Percentiles rank a stretch among this genome's conserved stretches.
Evolutionary conservation across 768 basidiomycete species (phyloP).

Genomic region (Boletus barrowsii): DNA sequence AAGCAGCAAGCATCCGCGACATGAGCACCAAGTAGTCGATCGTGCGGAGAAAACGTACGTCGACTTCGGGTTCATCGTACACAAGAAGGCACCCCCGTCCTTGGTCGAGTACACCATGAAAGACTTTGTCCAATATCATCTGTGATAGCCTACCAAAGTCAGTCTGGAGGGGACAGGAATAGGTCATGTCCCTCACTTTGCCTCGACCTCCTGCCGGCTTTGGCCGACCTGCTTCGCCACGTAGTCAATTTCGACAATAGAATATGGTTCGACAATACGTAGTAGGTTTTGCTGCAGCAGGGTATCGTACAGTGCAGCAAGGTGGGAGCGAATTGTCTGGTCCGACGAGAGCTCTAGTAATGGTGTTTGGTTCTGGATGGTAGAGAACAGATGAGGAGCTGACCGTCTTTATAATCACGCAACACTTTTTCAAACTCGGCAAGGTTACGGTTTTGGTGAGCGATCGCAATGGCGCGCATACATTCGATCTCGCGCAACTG

Average conservation of each 20-base stretch:
- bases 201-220: slow-evolving; percentile 82
- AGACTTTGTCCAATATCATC: slow-evolving; percentile 96
- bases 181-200: slow-evolving; percentile 58
- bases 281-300: slow-evolving; percentile 94
- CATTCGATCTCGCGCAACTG: slow-evolving; percentile 88
- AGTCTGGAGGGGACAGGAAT: neutral
- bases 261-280: slow-evolving; percentile 95
- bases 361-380: neutral
- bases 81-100: slow-evolving; percentile 88
- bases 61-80: slow-evolving; percentile 83
- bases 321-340: slow-evolving; percentile 91
- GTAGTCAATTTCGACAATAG: slow-evolving; percentile 84
- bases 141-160: slow-evolving; percentile 70
- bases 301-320: slow-evolving; percentile 92
- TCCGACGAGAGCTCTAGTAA: slow-evolving; percentile 86
- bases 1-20: neutral
- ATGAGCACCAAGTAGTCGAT: neutral
- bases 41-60: slow-evolving; percentile 53
- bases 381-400: slow-evolving; percentile 10
- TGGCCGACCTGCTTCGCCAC: slow-evolving; percentile 88
- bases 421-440: slow-evolving; percentile 87
- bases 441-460: slow-evolving; percentile 89
- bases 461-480: slow-evolving; percentile 92
- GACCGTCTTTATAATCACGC: slow-evolving; percentile 81
- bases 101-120: slow-evolving; percentile 96